Evolutionary conservation across 2,329 filamentous ascomycete genomes (phyloP).

Genomic region (Phialemoniopsis sp.): DNA sequence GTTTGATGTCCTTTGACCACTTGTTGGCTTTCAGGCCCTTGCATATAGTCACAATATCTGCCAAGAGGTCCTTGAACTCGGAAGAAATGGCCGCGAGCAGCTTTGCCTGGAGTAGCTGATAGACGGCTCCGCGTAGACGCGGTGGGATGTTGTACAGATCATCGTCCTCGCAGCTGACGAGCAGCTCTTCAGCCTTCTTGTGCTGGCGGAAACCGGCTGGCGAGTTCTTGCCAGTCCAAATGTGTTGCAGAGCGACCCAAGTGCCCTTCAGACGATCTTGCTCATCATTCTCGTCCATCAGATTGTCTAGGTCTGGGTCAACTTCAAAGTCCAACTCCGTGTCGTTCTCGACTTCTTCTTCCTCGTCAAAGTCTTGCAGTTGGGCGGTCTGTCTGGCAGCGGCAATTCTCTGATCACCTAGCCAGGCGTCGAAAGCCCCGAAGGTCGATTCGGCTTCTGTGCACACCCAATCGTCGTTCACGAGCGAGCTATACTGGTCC

Average conservation of each 20-base stretch:
- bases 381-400: constrained; percentile 26
- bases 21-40: constrained; percentile 50
- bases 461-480: constrained; percentile 34
- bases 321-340: constrained; percentile 36
- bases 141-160: constrained; percentile 60
- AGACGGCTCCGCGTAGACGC: constrained; percentile 58
- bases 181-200: constrained; percentile 7
- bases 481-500: constrained; percentile 59
- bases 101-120: constrained; percentile 56
- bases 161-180: constrained; percentile 13
- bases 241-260: constrained; percentile 35
- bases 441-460: constrained; percentile 6
- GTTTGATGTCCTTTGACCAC: constrained; percentile 51
- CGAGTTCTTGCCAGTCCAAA: constrained; percentile 27
- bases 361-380: constrained; percentile 28
- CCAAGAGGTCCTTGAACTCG: constrained; percentile 44
- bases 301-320: constrained; percentile 33
- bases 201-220: constrained; percentile 11
- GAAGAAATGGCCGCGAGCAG: constrained; percentile 42
- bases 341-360: constrained; percentile 55
- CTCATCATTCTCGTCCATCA: constrained; percentile 27
- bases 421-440: constrained; percentile 31
- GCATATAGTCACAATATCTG: constrained; percentile 43
- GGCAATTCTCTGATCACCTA: constrained; percentile 50
- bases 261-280: constrained; percentile 37